Percentiles rank a stretch among this genome's conserved stretches.
phyloP scores from a whole-genome alignment of 331 rosid genomes.

The Telfairia occidentalis region DNA sequence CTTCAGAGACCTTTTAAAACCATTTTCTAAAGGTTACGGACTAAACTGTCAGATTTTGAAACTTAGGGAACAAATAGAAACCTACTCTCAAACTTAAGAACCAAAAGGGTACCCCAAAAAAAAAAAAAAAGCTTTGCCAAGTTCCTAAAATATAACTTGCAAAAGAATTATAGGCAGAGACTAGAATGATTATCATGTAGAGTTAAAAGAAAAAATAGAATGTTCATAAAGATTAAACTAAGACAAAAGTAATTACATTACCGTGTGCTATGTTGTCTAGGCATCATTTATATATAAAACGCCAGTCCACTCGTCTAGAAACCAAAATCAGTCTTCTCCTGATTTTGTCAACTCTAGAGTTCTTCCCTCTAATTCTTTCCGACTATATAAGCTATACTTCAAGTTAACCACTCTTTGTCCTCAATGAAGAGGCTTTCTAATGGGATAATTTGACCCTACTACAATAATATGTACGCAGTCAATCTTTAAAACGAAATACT shows the following conservation, averaged over 20 bases:
- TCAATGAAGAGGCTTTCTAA: background rate
- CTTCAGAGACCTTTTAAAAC: too few species aligned
- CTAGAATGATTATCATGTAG: too few species aligned
- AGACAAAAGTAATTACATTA: background rate
- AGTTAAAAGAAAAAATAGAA: too few species aligned
- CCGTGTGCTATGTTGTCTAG: background rate
- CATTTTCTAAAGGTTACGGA: too few species aligned
- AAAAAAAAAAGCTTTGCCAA: too few species aligned
- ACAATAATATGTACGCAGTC: background rate
- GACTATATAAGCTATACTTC: background rate
- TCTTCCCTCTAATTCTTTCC: background rate
- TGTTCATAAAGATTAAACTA: too few species aligned
- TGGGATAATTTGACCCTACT: background rate
- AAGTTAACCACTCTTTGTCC: background rate
- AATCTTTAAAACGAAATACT: background rate
- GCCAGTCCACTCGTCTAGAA: background rate
- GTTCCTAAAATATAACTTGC: too few species aligned
- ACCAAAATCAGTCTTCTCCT: conserved; percentile 4
- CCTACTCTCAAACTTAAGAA: too few species aligned
- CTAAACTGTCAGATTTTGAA: too few species aligned
- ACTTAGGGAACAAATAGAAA: too few species aligned
- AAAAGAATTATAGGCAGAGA: too few species aligned
- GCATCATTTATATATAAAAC: background rate
- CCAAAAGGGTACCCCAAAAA: too few species aligned
- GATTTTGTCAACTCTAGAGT: background rate